These are phyloP conservation scores for Cetraspora pellucida DNA, from an alignment of 192 early-diverging fungal genomes.

Conservation along the genomic window DNA sequence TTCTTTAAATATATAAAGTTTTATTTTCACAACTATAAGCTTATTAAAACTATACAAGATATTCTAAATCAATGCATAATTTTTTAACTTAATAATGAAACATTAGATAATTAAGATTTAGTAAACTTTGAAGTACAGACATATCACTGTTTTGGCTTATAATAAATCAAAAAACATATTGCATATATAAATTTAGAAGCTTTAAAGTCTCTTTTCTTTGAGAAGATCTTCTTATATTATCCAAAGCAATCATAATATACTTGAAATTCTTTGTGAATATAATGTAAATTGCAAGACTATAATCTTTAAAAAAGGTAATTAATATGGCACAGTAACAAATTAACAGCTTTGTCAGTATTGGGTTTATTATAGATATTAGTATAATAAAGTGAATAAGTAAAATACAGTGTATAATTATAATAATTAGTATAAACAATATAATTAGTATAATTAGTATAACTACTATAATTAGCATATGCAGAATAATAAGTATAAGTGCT, in stretches of 20 bases:
- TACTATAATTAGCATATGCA: no score
- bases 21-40: slow-evolving; percentile 4
- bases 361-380: no score
- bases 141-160: not conserved
- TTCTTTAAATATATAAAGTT: not conserved
- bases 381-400: no score
- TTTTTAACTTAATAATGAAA: not conserved
- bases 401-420: no score
- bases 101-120: not conserved
- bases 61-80: slow-evolving; percentile 6
- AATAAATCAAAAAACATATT: slow-evolving; percentile 11
- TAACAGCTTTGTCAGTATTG: no score
- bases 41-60: not conserved
- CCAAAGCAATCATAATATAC: slow-evolving; percentile 3
- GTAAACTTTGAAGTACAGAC: not conserved
- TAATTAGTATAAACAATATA: no score
- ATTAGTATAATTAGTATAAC: no score
- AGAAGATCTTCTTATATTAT: slow-evolving; percentile 10
- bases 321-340: no score
- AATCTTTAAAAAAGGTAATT: no score
- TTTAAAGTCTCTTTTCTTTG: not conserved
- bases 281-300: not conserved
- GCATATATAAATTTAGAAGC: not conserved
- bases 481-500: no score
- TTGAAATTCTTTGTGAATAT: slow-evolving; percentile 13